Evolutionary conservation across 345 rosid species (phyloP), one percentile per base, ranked within the genome.

Genomic region (Syzygium aromaticum): DNA sequence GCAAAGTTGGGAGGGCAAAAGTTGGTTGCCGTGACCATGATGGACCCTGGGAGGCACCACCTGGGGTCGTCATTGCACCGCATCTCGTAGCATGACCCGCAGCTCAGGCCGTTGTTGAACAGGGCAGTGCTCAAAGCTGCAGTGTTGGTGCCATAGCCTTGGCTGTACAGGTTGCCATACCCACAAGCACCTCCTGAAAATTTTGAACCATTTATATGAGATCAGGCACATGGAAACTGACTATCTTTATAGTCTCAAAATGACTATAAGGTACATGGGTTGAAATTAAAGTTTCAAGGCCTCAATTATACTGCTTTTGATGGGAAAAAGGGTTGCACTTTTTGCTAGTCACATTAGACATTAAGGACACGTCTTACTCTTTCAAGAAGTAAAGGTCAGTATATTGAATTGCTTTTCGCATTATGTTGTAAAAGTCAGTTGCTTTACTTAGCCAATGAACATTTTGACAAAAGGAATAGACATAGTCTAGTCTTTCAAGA

Each of bases 1-100:
- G 92, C 97, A 0, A n/a, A 27, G 94, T 97, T 97, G 1, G 99
- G 99, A 15, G 99, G 99, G 86, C 99, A 95, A 88, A 94, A 94
- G 90, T 95, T 95, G 54, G 98, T 95, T 49, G 98, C 96, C 2
- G 98, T 95, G 87, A 95, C 98, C 11, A 86, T 92, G 56, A 95
- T 92, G 43, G 92, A 78, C 22, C 95, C 94, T 3, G 92, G 88
- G 67, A 94, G 91, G 92, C 98, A 95, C 98, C 98, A 95, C 85
- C 89, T 89, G 6, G 94, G 94, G 89, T 95, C 95, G 52, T 89
- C 90, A 52, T 91, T 90, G 40, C 98, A 95, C 67, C 86, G 93
- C 94, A 95, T 90, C 88, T 95, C 96, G 27, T 90, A 95, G 87
- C 98, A 95, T 16, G 98, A 84, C 12, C 96, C 98, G 43, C 98